Base-by-base conservation (phyloP, 345 rosid genomes). In the Populus euphratica region DNA sequence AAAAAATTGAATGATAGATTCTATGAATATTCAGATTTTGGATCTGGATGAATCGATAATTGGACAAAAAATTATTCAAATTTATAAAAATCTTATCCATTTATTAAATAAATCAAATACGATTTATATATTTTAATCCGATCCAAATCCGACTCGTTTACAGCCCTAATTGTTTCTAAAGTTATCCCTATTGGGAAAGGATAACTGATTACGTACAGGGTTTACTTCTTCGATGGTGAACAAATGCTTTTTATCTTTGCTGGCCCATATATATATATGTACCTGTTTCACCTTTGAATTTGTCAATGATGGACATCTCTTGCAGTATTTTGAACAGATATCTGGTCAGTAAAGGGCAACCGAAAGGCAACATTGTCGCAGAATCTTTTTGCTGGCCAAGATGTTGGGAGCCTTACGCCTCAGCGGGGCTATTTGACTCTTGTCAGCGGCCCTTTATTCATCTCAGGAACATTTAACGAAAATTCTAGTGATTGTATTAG, bases 311-410 rank as follows among this genome's bases (percentile, higher is more conserved):
- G 75, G 84, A 79, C 23, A 70, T 44, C 80, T 76, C 64, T 68
- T 74, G 72, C 70, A 73, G 74, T 76, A 75, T 76, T 41, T 77
- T 76, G 52, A 71, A 49, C 31, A 69, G 64, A 63, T 76, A 71
- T 77, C 61, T 29, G 68, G 81, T 77, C 20, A 67, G 78, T 75
- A 66, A 78, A 78, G 86, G 72, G 75, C 75, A 79, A 73, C 70
- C 79, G n/a, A 54, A 78, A 72, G 73, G 72, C 81, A 80, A 68
- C 80, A 69, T 78, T 76, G 78, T 76, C 33, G 61, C 50, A 69
- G 83, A 80, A 74, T 81, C 83, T 79, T 74, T 78, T 23, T 56
- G 25, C 8, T n/a, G 27, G 63, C 27, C 25, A 21, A 56, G 10
- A 56, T n/a, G 27, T 56, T n/a, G 10, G 63, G 27, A 56, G 12